phyloP scores from a whole-genome alignment of 345 rosid genomes.

The Syzygium grande region DNA sequence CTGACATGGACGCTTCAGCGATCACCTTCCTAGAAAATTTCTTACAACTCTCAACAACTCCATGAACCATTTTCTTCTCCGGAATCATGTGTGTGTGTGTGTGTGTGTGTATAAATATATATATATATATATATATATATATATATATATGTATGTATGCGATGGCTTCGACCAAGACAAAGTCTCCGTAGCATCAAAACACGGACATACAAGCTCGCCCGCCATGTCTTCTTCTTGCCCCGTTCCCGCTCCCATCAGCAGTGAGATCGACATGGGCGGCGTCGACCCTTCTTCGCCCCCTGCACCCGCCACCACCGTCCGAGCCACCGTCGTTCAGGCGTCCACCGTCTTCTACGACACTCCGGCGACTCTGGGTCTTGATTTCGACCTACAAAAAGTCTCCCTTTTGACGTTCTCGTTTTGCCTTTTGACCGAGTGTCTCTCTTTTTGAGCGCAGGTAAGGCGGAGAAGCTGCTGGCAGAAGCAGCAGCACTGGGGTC shows the following conservation, averaged over 20 bases:
- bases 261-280: background rate
- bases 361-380: slow-evolving; percentile 73
- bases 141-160: no score
- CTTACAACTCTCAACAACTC: background rate
- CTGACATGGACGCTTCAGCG: background rate
- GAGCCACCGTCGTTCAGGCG: slow-evolving; percentile 90
- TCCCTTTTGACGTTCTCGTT: background rate
- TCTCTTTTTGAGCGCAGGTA: slow-evolving; percentile 27
- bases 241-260: background rate
- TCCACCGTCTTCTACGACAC: slow-evolving; percentile 88
- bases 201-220: background rate
- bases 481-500: slow-evolving; percentile 84
- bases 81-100: background rate
- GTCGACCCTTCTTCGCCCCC: slow-evolving; percentile 1
- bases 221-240: background rate
- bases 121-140: no score
- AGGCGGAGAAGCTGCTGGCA: slow-evolving; percentile 79
- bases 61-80: background rate
- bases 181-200: background rate
- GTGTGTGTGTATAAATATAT: no score
- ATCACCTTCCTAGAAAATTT: background rate
- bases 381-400: background rate
- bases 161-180: background rate
- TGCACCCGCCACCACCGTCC: slow-evolving; percentile 36
- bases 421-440: background rate